Evolutionary conservation across 106 monocot genomes (phyloP).

Genomic region (Amphibolis antarctica): DNA sequence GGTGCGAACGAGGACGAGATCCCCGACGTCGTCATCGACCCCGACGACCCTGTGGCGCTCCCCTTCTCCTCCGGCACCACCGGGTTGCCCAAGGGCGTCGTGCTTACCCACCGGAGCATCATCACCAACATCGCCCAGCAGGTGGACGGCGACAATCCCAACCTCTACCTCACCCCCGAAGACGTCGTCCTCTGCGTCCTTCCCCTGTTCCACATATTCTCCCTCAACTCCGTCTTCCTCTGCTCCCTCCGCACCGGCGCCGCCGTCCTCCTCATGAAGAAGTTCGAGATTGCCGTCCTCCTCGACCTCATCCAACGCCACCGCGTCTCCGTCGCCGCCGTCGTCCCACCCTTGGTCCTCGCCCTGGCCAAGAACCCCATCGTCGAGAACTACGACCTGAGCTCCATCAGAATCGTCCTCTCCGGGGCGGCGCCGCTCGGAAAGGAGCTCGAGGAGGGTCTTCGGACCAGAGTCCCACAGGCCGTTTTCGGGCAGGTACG

Average conservation of each 20-base stretch:
- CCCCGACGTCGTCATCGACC: slow-evolving; percentile 34
- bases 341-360: slow-evolving; percentile 71
- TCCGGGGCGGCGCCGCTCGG: slow-evolving; percentile 86
- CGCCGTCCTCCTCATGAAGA: slow-evolving; percentile 46
- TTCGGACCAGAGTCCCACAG: slow-evolving; percentile 45
- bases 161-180: slow-evolving; percentile 31
- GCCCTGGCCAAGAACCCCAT: slow-evolving; percentile 38
- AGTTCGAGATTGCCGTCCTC: slow-evolving; percentile 46
- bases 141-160: slow-evolving; percentile 77
- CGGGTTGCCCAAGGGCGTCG: slow-evolving; percentile 84
- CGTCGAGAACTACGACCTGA: slow-evolving; percentile 36
- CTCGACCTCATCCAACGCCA: slow-evolving; percentile 56
- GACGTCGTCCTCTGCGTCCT: slow-evolving; percentile 67
- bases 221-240: slow-evolving; percentile 58
- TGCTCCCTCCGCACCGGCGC: slow-evolving; percentile 52
- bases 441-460: slow-evolving; percentile 53
- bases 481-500: slow-evolving; percentile 62
- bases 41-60: slow-evolving; percentile 72
- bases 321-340: slow-evolving; percentile 44
- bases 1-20: slow-evolving; percentile 17
- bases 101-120: slow-evolving; percentile 73
- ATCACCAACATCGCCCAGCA: slow-evolving; percentile 69
- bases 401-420: slow-evolving; percentile 44
- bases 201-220: slow-evolving; percentile 78
- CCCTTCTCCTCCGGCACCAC: slow-evolving; percentile 90